Base-by-base conservation (phyloP, 2,329 filamentous ascomycete species). In the Ceratocystis variospora region DNA sequence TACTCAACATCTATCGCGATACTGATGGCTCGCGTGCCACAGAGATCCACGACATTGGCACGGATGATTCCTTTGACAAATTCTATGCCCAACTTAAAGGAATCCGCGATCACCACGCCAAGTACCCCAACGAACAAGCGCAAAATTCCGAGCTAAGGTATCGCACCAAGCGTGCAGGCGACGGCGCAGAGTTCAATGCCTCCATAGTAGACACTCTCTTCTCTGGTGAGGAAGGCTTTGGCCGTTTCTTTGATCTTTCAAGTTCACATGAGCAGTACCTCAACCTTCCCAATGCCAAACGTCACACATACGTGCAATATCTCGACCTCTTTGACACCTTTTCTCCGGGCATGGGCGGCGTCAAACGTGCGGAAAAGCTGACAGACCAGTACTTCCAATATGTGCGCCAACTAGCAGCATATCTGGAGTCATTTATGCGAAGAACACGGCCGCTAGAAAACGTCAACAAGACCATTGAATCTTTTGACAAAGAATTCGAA, bases 61-160 rank as follows among this genome's bases (percentile, higher is more conserved):
- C 86, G 0, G 91, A 90, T 70, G 93, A 97, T 71, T 85, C 90
- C 0, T 90, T 96, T 74, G 89, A 91, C 55, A 87, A 92, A 69
- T 99, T 99, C 76, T 93, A 96, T 79, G 89, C 87, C 70, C 89
- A 96, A 72, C 78, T 96, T 17, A 80, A 83, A 67, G 84, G 87
- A 31, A 88, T 96, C 72, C 94, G 91, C 72, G 86, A 89, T 61
- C 95, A 96, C 74, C 92, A 99, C 75, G 84, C 87, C 68, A 85
- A 88, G 71, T 96, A 99, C 73, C 93, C 93, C 0, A 95, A 96
- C 76, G 90, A 96, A 74, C 90, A 89, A 37, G 89, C 96, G 61
- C 94, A 99, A 76, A 96, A 97, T 72, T 85, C 96, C 15, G 95
- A 99, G 77, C 85, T 87, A 71, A 89, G 92, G 45, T 99, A 99